phyloP scores from a whole-genome alignment of 805 yeast species.

The Candida michaelii region DNA sequence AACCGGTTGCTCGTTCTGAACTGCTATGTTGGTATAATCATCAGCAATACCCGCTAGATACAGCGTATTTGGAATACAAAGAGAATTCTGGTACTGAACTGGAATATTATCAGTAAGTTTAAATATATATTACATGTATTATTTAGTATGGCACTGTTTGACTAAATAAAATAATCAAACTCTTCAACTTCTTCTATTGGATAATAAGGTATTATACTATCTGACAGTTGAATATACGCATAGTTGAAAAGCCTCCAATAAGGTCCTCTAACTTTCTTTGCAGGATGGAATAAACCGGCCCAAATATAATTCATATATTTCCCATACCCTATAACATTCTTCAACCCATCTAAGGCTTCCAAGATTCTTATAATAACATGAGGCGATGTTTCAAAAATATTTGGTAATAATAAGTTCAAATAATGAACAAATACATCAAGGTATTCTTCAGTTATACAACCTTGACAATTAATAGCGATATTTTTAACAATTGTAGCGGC shows the following conservation, averaged over 20 bases:
- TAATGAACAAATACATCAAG: constrained; percentile 70
- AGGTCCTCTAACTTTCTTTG: constrained; percentile 76
- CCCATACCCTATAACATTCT: constrained; percentile 76
- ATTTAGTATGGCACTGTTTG: no score
- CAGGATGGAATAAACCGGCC: constrained; percentile 93
- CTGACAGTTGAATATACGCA: constrained; percentile 71
- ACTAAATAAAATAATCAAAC: constrained; percentile 43
- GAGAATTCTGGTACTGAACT: constrained; percentile 26
- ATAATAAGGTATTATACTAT: constrained; percentile 78
- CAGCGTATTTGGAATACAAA: constrained; percentile 14
- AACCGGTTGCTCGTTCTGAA: constrained; percentile 13
- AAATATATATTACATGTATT: no score
- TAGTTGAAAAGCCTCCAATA: constrained; percentile 84
- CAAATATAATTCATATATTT: constrained; percentile 70
- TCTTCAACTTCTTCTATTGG: constrained; percentile 65
- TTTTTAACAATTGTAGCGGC: constrained; percentile 87
- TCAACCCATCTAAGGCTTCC: constrained; percentile 74
- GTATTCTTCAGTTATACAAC: constrained; percentile 68
- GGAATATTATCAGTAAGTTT: constrained; percentile 6
- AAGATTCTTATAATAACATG: constrained; percentile 84
- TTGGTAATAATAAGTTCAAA: constrained; percentile 81
- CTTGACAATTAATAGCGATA: constrained; percentile 75
- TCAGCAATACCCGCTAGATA: background rate
- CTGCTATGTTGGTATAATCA: constrained; percentile 11
- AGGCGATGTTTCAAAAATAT: constrained; percentile 90